Percentiles rank a stretch among this genome's conserved stretches.
These are phyloP conservation scores for Cynara cardunculus DNA, from an alignment of 129 eudicot species.

Conservation along the genomic window DNA sequence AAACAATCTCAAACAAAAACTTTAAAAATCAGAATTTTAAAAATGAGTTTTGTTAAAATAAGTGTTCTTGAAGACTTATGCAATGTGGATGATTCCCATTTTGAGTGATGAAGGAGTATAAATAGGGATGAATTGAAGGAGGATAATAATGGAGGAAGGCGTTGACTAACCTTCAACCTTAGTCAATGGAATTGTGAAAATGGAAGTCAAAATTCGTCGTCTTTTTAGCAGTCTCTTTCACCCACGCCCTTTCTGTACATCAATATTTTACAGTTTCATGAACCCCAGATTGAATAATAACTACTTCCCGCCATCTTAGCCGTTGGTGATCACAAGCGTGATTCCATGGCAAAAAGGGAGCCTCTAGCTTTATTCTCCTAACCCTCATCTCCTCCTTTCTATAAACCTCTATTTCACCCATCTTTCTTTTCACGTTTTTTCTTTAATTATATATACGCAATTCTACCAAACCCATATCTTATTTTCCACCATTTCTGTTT, in stretches of 20 bases:
- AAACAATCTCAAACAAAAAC: too few species aligned
- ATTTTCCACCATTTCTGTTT: constrained; percentile 33
- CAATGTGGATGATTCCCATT: too few species aligned
- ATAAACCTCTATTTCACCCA: constrained; percentile 38
- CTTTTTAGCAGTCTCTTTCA: background rate
- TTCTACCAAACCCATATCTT: constrained; percentile 52
- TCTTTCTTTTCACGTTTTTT: constrained; percentile 8
- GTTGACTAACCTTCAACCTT: background rate
- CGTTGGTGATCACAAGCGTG: constrained; percentile 48
- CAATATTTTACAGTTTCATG: background rate
- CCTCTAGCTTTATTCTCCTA: constrained; percentile 56
- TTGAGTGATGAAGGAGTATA: too few species aligned
- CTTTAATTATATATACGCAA: constrained; percentile 15
- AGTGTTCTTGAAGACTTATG: too few species aligned
- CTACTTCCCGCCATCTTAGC: constrained; percentile 61
- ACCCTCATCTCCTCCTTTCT: constrained; percentile 53
- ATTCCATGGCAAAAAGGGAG: constrained; percentile 72
- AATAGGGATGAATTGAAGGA: too few species aligned
- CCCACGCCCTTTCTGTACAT: background rate
- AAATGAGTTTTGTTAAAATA: too few species aligned
- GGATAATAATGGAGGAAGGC: background rate
- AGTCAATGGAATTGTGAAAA: background rate
- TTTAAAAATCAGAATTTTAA: too few species aligned
- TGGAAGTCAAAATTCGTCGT: background rate
- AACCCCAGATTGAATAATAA: background rate